Base-by-base conservation (phyloP, 169 alveolate species). In the Eimeria acervulina region DNA sequence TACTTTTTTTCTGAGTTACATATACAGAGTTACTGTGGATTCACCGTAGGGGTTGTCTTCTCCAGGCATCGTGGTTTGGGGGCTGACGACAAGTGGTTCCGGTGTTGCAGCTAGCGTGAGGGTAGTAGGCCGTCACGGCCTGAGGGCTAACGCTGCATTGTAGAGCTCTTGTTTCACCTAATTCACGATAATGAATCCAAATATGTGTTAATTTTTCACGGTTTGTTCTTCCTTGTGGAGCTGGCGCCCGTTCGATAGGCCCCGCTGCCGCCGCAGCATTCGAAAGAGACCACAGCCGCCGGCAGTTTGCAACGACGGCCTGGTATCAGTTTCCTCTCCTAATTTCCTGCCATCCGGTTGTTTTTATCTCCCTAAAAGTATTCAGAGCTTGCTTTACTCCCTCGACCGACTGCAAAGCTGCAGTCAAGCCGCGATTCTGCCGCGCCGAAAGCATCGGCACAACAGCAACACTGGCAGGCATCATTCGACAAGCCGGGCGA, bases 51-150 rank as follows among this genome's bases (percentile, higher is more conserved):
- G 26, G 66, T 28, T 47, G 55, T 47, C 89, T 42, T 12, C 89
- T 78, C 63, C 89, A 28, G 44, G 74, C 74, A 26, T 17, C 70
- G 91, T 51, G 44, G 72, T 21, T 74, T 47, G 52, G 91, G 91
- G 91, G 70, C 88, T 78, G 91, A 83, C 91, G 91, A 83, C 91
- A 83, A 83, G 8, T 55, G 52, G 91, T 83, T 33, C 91, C 91
- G 72, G 72, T 42, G 91, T 83, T 83, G 74, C 72, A 83, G 91
- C 91, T 83, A 83, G 91, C 91, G 91, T 83, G 68, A 42, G 51
- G 91, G 52, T 33, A 83, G 13, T 44, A 52, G 74, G 70, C 91
- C 47, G 44, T 31, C 91, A 47, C 91, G 33, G 47, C 72, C 72
- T 44, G 91, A 23, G 33, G 91, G n/a, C 42, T 33, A 63, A 21